Percentiles rank a stretch among this genome's conserved stretches.
phyloP scores from a whole-genome alignment of 192 early-diverging fungal genomes.

The Mortierella claussenii region DNA sequence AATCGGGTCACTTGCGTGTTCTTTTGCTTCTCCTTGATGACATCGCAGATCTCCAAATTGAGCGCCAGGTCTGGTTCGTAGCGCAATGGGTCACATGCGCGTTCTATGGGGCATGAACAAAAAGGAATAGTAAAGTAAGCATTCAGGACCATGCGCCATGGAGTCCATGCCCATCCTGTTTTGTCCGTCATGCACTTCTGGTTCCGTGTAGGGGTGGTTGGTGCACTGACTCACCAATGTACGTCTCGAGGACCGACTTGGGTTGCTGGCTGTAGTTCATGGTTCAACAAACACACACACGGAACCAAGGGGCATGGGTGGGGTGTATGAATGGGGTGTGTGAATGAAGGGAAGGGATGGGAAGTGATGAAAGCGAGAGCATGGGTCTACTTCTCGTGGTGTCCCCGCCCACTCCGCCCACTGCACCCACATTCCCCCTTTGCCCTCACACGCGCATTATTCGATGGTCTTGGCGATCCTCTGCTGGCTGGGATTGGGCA shows the following conservation, averaged over 20 bases:
- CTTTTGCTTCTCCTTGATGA: slow-evolving; percentile 91
- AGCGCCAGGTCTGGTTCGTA: slow-evolving; percentile 85
- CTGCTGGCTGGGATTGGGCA: too few species aligned
- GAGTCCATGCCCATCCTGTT: too few species aligned
- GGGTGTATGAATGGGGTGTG: background rate
- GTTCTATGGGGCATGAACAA: slow-evolving; percentile 60
- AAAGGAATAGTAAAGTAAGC: background rate
- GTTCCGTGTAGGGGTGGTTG: background rate
- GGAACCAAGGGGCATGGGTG: background rate
- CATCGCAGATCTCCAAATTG: slow-evolving; percentile 96
- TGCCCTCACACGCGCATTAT: too few species aligned
- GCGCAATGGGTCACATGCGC: slow-evolving; percentile 79
- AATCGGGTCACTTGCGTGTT: slow-evolving; percentile 70
- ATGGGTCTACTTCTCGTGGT: too few species aligned
- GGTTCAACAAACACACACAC: background rate
- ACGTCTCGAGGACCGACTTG: slow-evolving; percentile 46
- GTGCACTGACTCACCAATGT: slow-evolving; percentile 31
- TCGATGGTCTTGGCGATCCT: too few species aligned
- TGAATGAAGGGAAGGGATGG: background rate
- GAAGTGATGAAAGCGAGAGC: too few species aligned
- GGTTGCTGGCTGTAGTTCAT: slow-evolving; percentile 50
- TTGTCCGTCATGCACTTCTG: too few species aligned
- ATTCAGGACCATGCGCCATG: background rate
- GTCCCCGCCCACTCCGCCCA: too few species aligned
- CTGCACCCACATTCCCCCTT: too few species aligned